Evolutionary conservation across 2,329 filamentous ascomycete genomes (phyloP), one percentile per base, ranked within the genome.

Genomic region (Calonectria pseudoturangicola): DNA sequence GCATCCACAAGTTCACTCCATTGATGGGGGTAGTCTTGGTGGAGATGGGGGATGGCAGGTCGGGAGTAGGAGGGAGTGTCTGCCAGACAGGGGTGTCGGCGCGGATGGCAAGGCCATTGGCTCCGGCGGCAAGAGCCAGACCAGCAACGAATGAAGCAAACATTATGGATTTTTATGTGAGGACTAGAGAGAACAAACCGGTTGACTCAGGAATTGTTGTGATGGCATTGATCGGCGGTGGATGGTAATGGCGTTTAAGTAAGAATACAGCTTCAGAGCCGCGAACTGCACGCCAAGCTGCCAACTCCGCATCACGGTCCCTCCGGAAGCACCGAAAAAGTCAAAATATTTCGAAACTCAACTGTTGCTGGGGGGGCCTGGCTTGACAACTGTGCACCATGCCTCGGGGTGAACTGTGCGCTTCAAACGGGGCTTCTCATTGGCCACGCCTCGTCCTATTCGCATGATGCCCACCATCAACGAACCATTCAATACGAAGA

Each of bases 1-100:
- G 84, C 76, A 80, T 82, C 85, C 85, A 86, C 25, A 86, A 82
- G 9, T 84, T 75, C 12, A 82, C 85, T 48, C 83, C 82, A 70
- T 86, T 85, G 75, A 85, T 79, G 8, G 75, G 60, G 13, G 76
- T 80, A 6, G 76, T 79, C 3, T 73, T 71, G 4, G 75, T 79
- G 68, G 71, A 79, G 74, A 85, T 80, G n/a, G 82, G 83, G 0
- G 77, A 68, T 18, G 85, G 84, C 3, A 86, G 79, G 0, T 77
- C 73, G 30, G 85, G 85, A 0, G 85, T 86, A 0, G 81, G 43
- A 2, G 85, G 85, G 1, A 86, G 82, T 3, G 81, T 84, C 39
- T 76, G 62, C 81, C 81, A 84, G 28, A 80, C 72, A 2, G 81
- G 79, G 5, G 76, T 79, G 2, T 69, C 67, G 27, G 80, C 79